A percentile compares a stretch with the other conserved stretches of the same genome.
Conservation (phyloP, 1,139 yeast genomes). For the Nematodospora anomalae region DNA sequence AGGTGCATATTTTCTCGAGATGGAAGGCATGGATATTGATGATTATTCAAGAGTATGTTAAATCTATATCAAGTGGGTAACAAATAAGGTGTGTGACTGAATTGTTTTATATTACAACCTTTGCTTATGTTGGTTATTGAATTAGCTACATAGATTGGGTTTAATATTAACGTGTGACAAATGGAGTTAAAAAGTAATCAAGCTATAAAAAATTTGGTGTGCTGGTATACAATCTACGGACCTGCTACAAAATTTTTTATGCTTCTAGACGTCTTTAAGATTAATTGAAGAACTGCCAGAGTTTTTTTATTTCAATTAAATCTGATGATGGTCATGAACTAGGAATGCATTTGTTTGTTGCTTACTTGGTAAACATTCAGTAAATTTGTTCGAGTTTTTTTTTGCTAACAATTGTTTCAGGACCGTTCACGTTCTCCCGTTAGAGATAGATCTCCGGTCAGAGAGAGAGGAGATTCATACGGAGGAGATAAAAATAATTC, state of each 20-base stretch:
- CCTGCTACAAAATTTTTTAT: not conserved
- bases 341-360: constrained; percentile 5
- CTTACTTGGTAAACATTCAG: too few relatives aligned
- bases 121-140: constrained; percentile 1
- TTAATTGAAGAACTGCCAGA: not conserved
- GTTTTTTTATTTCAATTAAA: not conserved
- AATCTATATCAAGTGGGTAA: not conserved
- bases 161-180: not conserved
- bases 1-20: constrained; percentile 20
- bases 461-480: constrained; percentile 33
- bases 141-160: not conserved
- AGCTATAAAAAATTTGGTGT: not conserved
- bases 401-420: constrained; percentile 28
- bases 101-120: not conserved
- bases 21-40: constrained; percentile 58
- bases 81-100: not conserved
- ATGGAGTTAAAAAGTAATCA: not conserved
- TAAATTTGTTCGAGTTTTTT: not conserved
- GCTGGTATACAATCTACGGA: not conserved
- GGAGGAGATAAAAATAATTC: constrained; percentile 7
- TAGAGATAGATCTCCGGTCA: constrained; percentile 36
- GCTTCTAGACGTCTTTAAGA: not conserved
- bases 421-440: constrained; percentile 47
- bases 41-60: constrained; percentile 53
- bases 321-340: not conserved